Conservation (phyloP, 305 asterid genomes). For the Ilex paraguariensis region DNA sequence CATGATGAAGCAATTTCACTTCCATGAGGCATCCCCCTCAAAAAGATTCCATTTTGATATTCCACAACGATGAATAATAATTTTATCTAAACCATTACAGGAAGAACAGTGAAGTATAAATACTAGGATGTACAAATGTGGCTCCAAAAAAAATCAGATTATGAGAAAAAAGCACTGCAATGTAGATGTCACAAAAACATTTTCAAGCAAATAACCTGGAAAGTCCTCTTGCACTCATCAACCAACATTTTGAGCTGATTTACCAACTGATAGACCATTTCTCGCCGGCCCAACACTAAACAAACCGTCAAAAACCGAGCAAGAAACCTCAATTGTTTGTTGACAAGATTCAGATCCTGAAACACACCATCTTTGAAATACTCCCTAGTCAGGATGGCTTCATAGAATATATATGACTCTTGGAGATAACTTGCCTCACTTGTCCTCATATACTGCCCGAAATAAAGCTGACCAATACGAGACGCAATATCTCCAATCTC, state of each 20-base stretch:
- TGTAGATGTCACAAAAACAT: no score
- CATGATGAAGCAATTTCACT: no score
- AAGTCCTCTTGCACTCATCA: constrained; percentile 87
- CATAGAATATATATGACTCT: constrained; percentile 85
- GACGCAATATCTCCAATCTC: constrained; percentile 99
- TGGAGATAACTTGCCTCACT: constrained; percentile 84
- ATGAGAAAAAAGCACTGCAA: no score
- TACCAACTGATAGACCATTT: constrained; percentile 75
- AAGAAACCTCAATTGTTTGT: constrained; percentile 84
- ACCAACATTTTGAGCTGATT: constrained; percentile 87
- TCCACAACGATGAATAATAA: no score
- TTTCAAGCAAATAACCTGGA: constrained; percentile 52
- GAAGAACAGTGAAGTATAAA: no score
- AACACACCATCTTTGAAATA: constrained; percentile 87
- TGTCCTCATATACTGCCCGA: constrained; percentile 98
- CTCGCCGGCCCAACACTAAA: constrained; percentile 83
- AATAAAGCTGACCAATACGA: constrained; percentile 92
- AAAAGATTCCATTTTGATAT: no score
- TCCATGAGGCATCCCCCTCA: no score
- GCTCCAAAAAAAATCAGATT: no score
- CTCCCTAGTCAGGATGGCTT: constrained; percentile 88
- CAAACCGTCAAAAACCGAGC: constrained; percentile 90
- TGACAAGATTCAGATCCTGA: constrained; percentile 80
- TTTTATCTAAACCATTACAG: no score
- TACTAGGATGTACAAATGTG: no score